Conservation (phyloP, 2,329 filamentous ascomycete species). For the Nemania serpens region DNA sequence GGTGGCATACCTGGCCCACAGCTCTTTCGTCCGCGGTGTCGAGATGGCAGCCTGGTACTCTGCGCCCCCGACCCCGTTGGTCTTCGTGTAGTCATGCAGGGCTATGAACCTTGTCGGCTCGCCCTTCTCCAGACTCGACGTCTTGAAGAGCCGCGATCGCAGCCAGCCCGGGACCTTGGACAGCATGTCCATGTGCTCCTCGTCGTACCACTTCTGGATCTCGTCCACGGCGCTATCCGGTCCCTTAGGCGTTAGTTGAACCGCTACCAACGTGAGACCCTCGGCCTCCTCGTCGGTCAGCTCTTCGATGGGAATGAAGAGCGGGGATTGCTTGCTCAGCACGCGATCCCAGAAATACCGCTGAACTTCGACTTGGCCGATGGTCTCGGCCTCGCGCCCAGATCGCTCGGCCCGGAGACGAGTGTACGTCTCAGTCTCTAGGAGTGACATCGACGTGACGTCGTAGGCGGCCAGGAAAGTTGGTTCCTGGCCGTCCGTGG, state of each 20-base stretch:
- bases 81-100: conserved; percentile 72
- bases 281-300: conserved; percentile 62
- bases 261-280: conserved; percentile 65
- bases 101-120: conserved; percentile 63
- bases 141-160: conserved; percentile 71
- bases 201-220: conserved; percentile 70
- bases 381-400: conserved; percentile 57
- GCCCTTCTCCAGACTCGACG: conserved; percentile 60
- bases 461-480: conserved; percentile 84
- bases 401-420: conserved; percentile 63
- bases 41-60: conserved; percentile 66
- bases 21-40: conserved; percentile 64
- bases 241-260: conserved; percentile 61
- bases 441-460: conserved; percentile 71
- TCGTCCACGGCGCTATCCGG: conserved; percentile 56
- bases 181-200: conserved; percentile 75
- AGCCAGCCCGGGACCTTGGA: conserved; percentile 79
- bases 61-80: conserved; percentile 68
- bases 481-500: conserved; percentile 65
- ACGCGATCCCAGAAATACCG: conserved; percentile 73
- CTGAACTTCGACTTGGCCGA: conserved; percentile 65
- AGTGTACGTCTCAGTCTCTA: conserved; percentile 73
- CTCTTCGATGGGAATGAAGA: conserved; percentile 65
- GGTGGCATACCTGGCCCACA: conserved; percentile 63
- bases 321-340: conserved; percentile 56